phyloP scores from a whole-genome alignment of 768 basidiomycete species.

The Boletus rubropictus region DNA sequence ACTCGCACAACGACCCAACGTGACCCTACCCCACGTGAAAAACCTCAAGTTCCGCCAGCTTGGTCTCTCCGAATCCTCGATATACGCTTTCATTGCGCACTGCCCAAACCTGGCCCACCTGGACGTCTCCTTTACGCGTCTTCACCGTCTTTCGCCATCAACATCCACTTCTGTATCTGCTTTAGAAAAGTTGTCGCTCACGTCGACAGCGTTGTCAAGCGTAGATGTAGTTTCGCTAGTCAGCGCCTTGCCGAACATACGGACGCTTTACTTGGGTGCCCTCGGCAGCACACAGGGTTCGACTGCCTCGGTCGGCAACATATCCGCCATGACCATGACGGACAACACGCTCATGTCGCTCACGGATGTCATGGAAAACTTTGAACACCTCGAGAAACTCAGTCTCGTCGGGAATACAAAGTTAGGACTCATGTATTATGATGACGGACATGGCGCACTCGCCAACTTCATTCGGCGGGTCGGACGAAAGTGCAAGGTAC shows the following conservation, averaged over 20 bases:
- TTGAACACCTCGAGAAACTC: slow-evolving; percentile 42
- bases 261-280: slow-evolving; percentile 51
- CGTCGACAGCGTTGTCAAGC: slow-evolving; percentile 44
- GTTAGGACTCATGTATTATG: slow-evolving; percentile 37
- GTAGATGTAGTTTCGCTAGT: slow-evolving; percentile 39
- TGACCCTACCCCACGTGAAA: slow-evolving; percentile 37
- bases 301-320: slow-evolving; percentile 39
- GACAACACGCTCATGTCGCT: slow-evolving; percentile 43
- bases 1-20: slow-evolving; percentile 16
- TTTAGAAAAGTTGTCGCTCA: slow-evolving; percentile 60
- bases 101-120: slow-evolving; percentile 51
- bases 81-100: slow-evolving; percentile 37
- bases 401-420: slow-evolving; percentile 63
- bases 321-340: slow-evolving; percentile 50
- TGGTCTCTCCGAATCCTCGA: slow-evolving; percentile 43
- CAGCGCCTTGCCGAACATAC: slow-evolving; percentile 36
- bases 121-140: slow-evolving; percentile 59
- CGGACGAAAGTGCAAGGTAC: slow-evolving; percentile 55
- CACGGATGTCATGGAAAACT: slow-evolving; percentile 36
- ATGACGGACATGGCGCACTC: slow-evolving; percentile 32
- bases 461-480: slow-evolving; percentile 44
- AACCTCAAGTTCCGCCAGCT: slow-evolving; percentile 58
- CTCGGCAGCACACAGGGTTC: slow-evolving; percentile 46
- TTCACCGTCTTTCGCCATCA: slow-evolving; percentile 35
- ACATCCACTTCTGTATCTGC: slow-evolving; percentile 1